A percentile compares a stretch with the other conserved stretches of the same genome.
These are phyloP conservation scores for Trametes versicolor DNA, from an alignment of 1,284 basidiomycete genomes.

Conservation along the genomic window DNA sequence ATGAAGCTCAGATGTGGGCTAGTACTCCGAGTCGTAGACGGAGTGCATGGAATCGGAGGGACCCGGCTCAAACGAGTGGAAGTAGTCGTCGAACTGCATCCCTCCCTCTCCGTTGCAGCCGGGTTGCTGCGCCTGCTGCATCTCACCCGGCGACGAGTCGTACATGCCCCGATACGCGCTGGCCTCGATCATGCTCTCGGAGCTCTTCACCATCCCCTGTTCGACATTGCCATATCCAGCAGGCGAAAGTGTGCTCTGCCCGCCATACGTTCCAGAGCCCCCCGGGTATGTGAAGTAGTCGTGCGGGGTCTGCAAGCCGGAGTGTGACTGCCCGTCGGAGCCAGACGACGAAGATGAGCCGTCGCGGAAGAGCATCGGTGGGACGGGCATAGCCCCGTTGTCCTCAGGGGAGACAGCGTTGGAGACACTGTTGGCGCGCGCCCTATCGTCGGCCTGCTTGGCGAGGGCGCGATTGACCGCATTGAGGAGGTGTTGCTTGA, in stretches of 20 bases:
- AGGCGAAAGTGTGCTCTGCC: not conserved
- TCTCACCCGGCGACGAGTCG: not conserved
- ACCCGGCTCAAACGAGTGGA: conserved; percentile 8
- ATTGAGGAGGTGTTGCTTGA: conserved; percentile 6
- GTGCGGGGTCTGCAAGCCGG: conserved; percentile 14
- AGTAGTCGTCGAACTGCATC: conserved; percentile 16
- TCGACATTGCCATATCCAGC: not conserved
- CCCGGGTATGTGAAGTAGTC: conserved; percentile 21
- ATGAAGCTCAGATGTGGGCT: not conserved
- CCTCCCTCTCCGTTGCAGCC: not conserved
- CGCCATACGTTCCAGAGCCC: not conserved
- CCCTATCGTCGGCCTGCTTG: conserved; percentile 4
- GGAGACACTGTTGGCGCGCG: not conserved
- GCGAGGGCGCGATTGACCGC: conserved; percentile 11
- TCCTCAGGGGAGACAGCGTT: not conserved
- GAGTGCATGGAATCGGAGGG: not conserved
- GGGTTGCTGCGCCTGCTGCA: not conserved
- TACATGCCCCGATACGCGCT: not conserved
- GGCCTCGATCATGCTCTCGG: conserved; percentile 14
- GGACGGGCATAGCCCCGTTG: not conserved
- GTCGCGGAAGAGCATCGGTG: conserved; percentile 19
- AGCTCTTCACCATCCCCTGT: not conserved
- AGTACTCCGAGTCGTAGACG: not conserved
- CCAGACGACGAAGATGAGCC: conserved; percentile 22
- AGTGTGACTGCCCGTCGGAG: not conserved